Conservation (phyloP, 108 stramenopile species). For the Discostella pseudostelligera region DNA sequence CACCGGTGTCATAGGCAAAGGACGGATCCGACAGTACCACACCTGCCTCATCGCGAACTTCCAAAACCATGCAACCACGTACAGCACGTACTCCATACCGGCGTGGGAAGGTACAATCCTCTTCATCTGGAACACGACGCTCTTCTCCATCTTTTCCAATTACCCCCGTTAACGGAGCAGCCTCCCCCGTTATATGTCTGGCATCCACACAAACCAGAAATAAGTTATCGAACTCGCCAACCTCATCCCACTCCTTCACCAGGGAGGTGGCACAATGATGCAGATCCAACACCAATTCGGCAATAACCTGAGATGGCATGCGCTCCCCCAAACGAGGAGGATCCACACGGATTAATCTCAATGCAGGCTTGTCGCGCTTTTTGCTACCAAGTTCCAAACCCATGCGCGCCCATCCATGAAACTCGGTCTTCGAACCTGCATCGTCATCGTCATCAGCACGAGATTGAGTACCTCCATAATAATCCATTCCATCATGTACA, state of each 20-base stretch:
- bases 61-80: slow-evolving; percentile 82
- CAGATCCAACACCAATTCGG: slow-evolving; percentile 82
- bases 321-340: slow-evolving; percentile 85
- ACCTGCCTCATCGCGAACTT: slow-evolving; percentile 85
- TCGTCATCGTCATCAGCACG: slow-evolving; percentile 38
- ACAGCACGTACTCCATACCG: slow-evolving; percentile 73
- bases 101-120: slow-evolving; percentile 76
- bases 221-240: slow-evolving; percentile 90
- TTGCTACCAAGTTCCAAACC: slow-evolving; percentile 61
- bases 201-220: slow-evolving; percentile 87
- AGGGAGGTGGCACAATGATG: slow-evolving; percentile 72
- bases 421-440: slow-evolving; percentile 55
- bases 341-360: slow-evolving; percentile 73
- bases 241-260: slow-evolving; percentile 89
- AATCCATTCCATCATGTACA: slow-evolving; percentile 33
- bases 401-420: slow-evolving; percentile 86
- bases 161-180: slow-evolving; percentile 48
- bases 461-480: slow-evolving; percentile 38
- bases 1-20: slow-evolving; percentile 29
- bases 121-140: slow-evolving; percentile 70
- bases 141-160: slow-evolving; percentile 47
- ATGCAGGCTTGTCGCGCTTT: slow-evolving; percentile 23
- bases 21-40: slow-evolving; percentile 82
- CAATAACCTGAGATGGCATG: slow-evolving; percentile 72
- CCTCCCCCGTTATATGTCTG: slow-evolving; percentile 57